Evolutionary conservation across 2,329 filamentous ascomycete genomes (phyloP), one percentile per base, ranked within the genome.

Genomic region (Monosporascus cannonballus): DNA sequence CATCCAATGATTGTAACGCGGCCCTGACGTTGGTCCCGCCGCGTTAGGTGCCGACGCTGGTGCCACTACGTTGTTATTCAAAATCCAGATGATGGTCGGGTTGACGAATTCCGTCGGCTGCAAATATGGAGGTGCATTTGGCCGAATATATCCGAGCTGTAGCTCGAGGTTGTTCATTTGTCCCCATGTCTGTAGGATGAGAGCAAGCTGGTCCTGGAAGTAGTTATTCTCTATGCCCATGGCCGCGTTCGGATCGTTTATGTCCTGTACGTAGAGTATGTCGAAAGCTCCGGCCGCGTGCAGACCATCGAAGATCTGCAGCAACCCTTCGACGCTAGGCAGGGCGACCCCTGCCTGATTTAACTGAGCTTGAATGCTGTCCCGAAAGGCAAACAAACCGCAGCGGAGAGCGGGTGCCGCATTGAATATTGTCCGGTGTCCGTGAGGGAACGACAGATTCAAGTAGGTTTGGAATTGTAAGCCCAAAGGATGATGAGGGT

Each of bases 281-380:
- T 41, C 15, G 39, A 52, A 48, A 3, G 24, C 7, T 3, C 50
- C 46, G 7, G n/a, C 37, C 6, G 24, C 17, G 25, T 44, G 17
- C 38, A 37, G 17, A 14, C 6, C 25, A 20, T 37, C 45, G 8
- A 42, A n/a, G 15, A 52, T 52, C 9, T 11, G 15, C 38, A 15
- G 30, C 15, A 58, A 46, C 5, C 54, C 50, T 0, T 51, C 39
- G 1, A 22, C 6, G 2, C 36, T 49, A 2, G 57, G 59, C 5
- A 55, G 11, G 2, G 3, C 11, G 11, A 55, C 22, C 14, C 41
- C 20, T 22, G 46, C 6, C 5, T n/a, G 14, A 6, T 53, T 52
- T 7, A 59, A 18, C 36, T 61, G 59, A 14, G 38, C n/a, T 15
- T 7, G 8, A 9, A 61, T 34, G 42, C 54, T 60, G 20, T 61